Base-by-base conservation (phyloP, 2,329 filamentous ascomycete genomes). In the Cladophialophora exuberans region DNA sequence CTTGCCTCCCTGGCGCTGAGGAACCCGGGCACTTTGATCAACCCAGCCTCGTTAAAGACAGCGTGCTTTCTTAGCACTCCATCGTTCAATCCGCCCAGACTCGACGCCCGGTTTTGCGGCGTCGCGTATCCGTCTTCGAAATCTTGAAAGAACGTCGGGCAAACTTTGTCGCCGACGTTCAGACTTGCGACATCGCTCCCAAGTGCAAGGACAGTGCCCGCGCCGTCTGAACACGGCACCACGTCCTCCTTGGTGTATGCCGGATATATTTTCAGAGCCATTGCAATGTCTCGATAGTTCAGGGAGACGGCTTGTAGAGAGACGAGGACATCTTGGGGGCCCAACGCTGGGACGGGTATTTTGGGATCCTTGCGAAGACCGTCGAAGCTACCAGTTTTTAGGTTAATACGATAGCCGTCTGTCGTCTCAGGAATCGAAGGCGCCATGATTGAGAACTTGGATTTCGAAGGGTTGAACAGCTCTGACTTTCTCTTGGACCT, bases 61-160 rank as follows among this genome's bases (percentile, higher is more conserved):
- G 75, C 87, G 61, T 87, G 84, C 62, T 87, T 77, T 39, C 87
- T 81, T 22, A 93, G 77, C 0, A 80, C 81, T 54, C 89, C 89
- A 64, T 91, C 83, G 1, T 87, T 52, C 9, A 77, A 77, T 44
- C 87, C 88, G 51, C 89, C 89, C 1, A 91, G 79, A 2, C 86
- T 86, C 1, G 83, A 83, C 0, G 57, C 51, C 4, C 73, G 53
- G 22, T 70, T 72, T 1, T 59, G 13, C 42, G 35, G 26, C 3
- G 53, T 56, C 2, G 50, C 22, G 10, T 43, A 42, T 6, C 52
- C 57, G 22, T 72, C 79, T 44, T 81, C 71, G 62, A 83, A 81
- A 11, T 67, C 73, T 65, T 83, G 80, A 67, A 82, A 83, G 76
- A 84, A 83, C 46, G 82, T 73, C 0, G 81, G 83, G 23, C 67